phyloP scores from a whole-genome alignment of 768 basidiomycete genomes.

The Suillus sp. region DNA sequence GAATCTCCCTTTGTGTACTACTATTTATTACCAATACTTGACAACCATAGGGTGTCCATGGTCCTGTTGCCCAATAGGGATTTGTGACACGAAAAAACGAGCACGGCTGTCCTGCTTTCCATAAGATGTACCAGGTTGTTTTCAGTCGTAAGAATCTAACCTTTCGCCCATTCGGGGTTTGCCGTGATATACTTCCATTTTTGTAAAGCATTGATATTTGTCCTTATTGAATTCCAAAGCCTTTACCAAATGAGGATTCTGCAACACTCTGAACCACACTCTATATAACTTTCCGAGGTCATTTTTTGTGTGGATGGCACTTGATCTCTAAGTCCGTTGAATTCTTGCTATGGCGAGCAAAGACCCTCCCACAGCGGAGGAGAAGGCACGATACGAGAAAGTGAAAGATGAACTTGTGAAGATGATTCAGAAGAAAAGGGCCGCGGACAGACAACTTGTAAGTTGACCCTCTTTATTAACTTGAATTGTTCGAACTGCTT shows the following conservation, averaged over 20 bases:
- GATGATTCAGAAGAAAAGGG: slow-evolving; percentile 74
- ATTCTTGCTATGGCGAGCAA: slow-evolving; percentile 40
- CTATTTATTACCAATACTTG: no score
- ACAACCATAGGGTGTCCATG: no score
- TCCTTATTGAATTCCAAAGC: neutral
- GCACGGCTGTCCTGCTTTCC: no score
- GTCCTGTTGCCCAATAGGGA: no score
- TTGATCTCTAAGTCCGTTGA: slow-evolving; percentile 1
- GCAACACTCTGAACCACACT: neutral
- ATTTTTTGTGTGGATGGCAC: slow-evolving; percentile 2
- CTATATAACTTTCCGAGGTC: neutral
- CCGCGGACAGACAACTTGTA: slow-evolving; percentile 77
- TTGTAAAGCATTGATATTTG: neutral
- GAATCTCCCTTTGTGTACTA: no score
- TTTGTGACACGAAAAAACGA: no score
- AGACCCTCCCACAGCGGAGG: slow-evolving; percentile 55
- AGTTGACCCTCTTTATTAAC: slow-evolving; percentile 24
- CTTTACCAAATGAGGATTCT: neutral
- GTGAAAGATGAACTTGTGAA: slow-evolving; percentile 75
- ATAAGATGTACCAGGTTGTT: no score
- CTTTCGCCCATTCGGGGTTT: no score
- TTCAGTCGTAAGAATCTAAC: no score
- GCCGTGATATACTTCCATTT: no score
- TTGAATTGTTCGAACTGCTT: neutral
- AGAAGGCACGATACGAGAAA: slow-evolving; percentile 69